These are phyloP conservation scores for Yamadazyma triangularis DNA, from an alignment of 1,139 yeast species.

Conservation along the genomic window DNA sequence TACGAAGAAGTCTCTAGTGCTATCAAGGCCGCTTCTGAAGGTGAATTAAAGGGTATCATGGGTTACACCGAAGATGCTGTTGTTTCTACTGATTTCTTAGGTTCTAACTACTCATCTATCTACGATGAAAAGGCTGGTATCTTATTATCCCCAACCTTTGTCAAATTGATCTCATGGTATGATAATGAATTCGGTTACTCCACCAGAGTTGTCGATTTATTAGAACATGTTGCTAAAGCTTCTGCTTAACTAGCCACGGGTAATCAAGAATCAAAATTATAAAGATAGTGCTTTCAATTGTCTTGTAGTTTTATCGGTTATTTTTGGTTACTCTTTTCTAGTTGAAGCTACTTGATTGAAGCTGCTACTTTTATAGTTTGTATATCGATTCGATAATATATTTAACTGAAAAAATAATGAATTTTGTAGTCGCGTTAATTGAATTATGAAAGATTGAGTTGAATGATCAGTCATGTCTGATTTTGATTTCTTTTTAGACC, in stretches of 20 bases:
- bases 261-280: background rate
- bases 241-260: conserved; percentile 21
- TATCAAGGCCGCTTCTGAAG: conserved; percentile 66
- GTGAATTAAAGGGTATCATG: conserved; percentile 67
- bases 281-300: too few relatives aligned
- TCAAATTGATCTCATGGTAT: conserved; percentile 86
- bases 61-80: conserved; percentile 87
- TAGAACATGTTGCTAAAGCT: conserved; percentile 64
- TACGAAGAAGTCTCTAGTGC: conserved; percentile 74
- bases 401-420: too few relatives aligned
- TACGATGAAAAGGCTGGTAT: conserved; percentile 86
- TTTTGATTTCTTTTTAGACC: background rate
- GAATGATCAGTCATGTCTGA: background rate
- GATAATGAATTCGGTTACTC: conserved; percentile 92
- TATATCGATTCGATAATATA: too few relatives aligned
- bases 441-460: too few relatives aligned
- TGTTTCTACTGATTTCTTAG: conserved; percentile 80
- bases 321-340: too few relatives aligned
- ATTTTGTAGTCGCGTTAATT: too few relatives aligned
- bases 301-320: too few relatives aligned
- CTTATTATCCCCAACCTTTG: conserved; percentile 75
- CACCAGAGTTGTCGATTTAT: conserved; percentile 84
- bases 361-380: too few relatives aligned
- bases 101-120: conserved; percentile 75
- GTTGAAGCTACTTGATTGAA: too few relatives aligned